Base-by-base conservation (phyloP, 805 yeast genomes). In the Dipodascopsis tothii region DNA sequence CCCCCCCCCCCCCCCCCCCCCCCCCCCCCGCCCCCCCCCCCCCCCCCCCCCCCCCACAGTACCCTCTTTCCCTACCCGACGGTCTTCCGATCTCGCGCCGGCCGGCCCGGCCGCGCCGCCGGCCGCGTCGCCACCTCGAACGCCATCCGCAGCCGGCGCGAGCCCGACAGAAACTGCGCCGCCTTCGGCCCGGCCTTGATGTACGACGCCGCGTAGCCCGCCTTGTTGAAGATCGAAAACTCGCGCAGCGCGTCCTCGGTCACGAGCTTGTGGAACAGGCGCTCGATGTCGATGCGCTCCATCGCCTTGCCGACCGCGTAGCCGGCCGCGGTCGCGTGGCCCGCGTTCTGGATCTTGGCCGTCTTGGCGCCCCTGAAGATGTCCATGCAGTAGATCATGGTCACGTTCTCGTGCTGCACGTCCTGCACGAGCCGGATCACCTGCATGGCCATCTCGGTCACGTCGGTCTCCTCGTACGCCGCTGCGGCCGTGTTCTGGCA, bases 131-230 rank as follows among this genome's bases (percentile, higher is more conserved):
- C n/a, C n/a, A n/a, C 43, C n/a, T 39, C 46, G 33, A 47, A 47
- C 22, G 45, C 33, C 48, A 47, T 39, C 11, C 35, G 20, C 30
- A 47, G n/a, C 6, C 33, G 33, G 30, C 33, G 39, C 9, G n/a
- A 17, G 11, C 51, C 51, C 20, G 48, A 39, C 22, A 47, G 18
- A 14, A 44, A 47, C 3, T 28, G 30, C 14, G 62, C 56, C 0
- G 87, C 78, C n/a, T 71, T 64, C 1, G 69, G 67, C 0, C 95
- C 95, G 1, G 71, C 53, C 50, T 70, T 70, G 3, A 88, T 73
- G 57, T 90, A 90, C 41, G 83, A 81, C 1, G 82, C 68, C 0
- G 94, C 83, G 66, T 81, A 88, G 0, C 95, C 94, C n/a, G 77
- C 73, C 18, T 73, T 77, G 54, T 78, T 84, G 70, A 79, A 75